Conservation (phyloP, 2,329 filamentous ascomycete species). For the Magnaporthiopsis incrustans region DNA sequence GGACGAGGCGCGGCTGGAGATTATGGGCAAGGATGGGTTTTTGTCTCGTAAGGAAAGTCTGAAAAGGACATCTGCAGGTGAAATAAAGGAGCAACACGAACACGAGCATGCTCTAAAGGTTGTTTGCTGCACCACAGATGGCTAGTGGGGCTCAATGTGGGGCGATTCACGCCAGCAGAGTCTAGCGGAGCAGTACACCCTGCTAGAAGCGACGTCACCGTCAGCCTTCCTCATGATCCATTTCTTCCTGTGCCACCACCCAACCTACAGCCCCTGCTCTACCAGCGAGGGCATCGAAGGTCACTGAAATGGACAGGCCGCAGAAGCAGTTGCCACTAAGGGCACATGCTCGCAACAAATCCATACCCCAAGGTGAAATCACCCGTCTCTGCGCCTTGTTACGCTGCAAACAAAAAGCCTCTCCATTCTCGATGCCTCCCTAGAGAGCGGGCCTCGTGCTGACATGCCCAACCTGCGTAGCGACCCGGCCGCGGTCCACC, state of each 20-base stretch:
- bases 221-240: not conserved
- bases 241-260: not conserved
- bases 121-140: too few relatives aligned
- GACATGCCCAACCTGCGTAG: not conserved
- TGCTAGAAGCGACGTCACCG: not conserved
- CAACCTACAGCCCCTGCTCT: not conserved
- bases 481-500: constrained; percentile 4
- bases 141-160: not conserved
- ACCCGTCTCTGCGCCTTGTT: not conserved
- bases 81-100: too few relatives aligned
- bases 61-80: not conserved
- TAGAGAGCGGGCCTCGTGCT: not conserved
- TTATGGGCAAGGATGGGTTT: not conserved
- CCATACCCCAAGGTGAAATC: constrained; percentile 1
- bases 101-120: too few relatives aligned
- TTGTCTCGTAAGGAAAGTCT: not conserved
- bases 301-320: not conserved
- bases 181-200: not conserved
- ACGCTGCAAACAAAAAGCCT: not conserved
- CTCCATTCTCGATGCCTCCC: not conserved
- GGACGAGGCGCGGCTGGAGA: not conserved
- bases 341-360: constrained; percentile 5
- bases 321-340: constrained; percentile 1
- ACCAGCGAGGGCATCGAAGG: not conserved
- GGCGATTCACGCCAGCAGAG: too few relatives aligned